Evolutionary conservation across 2,329 filamentous ascomycete genomes (phyloP).

Genomic region (Fusarium tanahbumbuense): DNA sequence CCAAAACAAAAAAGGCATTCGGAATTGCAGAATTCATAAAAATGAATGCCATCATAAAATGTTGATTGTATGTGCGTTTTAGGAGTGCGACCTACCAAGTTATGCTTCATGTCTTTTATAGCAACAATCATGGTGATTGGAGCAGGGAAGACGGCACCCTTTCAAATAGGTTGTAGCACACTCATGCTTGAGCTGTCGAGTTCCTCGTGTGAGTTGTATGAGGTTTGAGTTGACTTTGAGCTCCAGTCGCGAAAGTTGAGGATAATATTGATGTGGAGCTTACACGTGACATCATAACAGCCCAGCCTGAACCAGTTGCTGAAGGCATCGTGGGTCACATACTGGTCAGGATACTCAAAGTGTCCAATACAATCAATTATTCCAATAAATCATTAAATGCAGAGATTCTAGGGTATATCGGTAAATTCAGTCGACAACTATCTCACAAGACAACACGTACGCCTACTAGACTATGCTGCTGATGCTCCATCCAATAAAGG

Average conservation of each 20-base stretch:
- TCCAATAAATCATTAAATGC: neutral
- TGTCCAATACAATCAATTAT: too few relatives aligned
- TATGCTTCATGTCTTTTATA: neutral
- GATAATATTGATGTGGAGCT: constrained; percentile 16
- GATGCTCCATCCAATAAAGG: constrained; percentile 32
- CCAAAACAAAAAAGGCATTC: constrained; percentile 48
- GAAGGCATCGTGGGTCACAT: neutral
- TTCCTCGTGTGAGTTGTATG: neutral
- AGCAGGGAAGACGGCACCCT: constrained; percentile 1
- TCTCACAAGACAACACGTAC: constrained; percentile 32
- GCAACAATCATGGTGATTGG: neutral
- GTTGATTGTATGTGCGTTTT: constrained; percentile 1
- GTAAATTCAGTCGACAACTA: constrained; percentile 32
- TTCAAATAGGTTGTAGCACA: neutral
- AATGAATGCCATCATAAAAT: constrained; percentile 54
- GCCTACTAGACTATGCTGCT: constrained; percentile 23
- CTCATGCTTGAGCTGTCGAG: neutral
- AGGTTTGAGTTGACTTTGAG: neutral
- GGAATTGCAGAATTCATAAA: constrained; percentile 64
- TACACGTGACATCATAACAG: constrained; percentile 27
- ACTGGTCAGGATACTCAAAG: neutral
- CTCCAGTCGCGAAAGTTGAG: constrained; percentile 18
- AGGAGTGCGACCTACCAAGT: constrained; percentile 28
- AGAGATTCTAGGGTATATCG: constrained; percentile 42
- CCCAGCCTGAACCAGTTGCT: neutral